These are phyloP conservation scores for Diplocarpon mali DNA, from an alignment of 2,329 filamentous ascomycete species.

Conservation along the genomic window DNA sequence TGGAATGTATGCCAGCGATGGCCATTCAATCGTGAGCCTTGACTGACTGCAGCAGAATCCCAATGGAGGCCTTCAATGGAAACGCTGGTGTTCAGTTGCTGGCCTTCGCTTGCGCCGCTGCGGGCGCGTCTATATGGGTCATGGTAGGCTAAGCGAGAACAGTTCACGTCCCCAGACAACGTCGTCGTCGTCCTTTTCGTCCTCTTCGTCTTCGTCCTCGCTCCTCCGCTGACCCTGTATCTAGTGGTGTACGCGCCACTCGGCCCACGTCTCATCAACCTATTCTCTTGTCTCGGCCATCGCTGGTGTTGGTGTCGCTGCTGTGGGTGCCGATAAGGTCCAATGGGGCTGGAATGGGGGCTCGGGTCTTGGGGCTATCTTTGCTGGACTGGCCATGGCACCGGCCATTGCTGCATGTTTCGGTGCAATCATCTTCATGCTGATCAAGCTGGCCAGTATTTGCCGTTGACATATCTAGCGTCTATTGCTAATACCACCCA, in stretches of 20 bases:
- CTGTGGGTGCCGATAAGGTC: conserved; percentile 48
- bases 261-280: conserved; percentile 61
- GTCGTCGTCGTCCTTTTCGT: too few species aligned
- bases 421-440: conserved; percentile 56
- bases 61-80: conserved; percentile 42
- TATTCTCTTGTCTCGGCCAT: conserved; percentile 61
- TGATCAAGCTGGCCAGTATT: conserved; percentile 45
- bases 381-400: conserved; percentile 60
- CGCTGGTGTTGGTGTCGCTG: conserved; percentile 58
- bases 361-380: conserved; percentile 60
- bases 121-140: conserved; percentile 59
- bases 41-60: conserved; percentile 40
- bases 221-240: too few species aligned
- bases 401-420: conserved; percentile 56
- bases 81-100: conserved; percentile 58
- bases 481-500: background rate
- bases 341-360: conserved; percentile 61
- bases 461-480: background rate
- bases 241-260: conserved; percentile 59
- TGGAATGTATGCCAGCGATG: conserved; percentile 28
- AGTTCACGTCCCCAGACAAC: too few species aligned
- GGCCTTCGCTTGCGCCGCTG: conserved; percentile 53
- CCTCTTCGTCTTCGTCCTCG: too few species aligned
- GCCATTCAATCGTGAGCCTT: too few species aligned
- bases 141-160: conserved; percentile 33